Evolutionary conservation across 2,329 filamentous ascomycete species (phyloP).

Genomic region (Huntiella decipiens): DNA sequence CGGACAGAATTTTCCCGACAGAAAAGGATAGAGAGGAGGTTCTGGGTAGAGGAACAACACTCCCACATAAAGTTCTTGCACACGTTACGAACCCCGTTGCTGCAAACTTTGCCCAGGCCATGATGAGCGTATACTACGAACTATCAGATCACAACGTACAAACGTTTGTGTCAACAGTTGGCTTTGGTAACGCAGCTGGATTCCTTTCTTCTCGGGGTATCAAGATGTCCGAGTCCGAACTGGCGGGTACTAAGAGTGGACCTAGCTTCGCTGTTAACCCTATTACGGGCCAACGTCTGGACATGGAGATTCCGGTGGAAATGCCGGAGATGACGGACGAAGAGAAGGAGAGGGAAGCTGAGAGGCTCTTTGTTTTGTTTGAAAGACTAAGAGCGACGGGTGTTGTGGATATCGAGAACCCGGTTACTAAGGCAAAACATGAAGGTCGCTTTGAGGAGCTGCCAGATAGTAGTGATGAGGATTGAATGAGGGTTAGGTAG

Average conservation of each 20-base stretch:
- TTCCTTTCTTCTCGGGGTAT: conserved; percentile 46
- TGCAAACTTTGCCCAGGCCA: conserved; percentile 51
- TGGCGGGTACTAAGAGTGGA: conserved; percentile 5
- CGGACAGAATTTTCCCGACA: conserved; percentile 51
- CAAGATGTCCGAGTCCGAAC: conserved; percentile 12
- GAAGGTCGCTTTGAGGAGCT: conserved; percentile 56
- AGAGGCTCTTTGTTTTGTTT: conserved; percentile 76
- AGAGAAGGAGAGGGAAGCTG: conserved; percentile 83
- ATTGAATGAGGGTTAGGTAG: conserved; percentile 11
- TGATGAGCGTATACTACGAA: conserved; percentile 69
- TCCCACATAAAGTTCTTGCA: conserved; percentile 59
- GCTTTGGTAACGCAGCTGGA: conserved; percentile 83
- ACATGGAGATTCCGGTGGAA: conserved; percentile 39
- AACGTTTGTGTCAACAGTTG: conserved; percentile 75
- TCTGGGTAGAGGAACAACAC: conserved; percentile 53
- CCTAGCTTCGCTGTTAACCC: conserved; percentile 48
- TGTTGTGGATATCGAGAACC: conserved; percentile 60
- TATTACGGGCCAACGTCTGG: conserved; percentile 66
- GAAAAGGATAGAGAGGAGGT: conserved; percentile 57
- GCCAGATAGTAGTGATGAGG: conserved; percentile 15
- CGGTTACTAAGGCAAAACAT: conserved; percentile 48
- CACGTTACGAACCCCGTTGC: conserved; percentile 57
- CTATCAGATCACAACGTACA: conserved; percentile 64
- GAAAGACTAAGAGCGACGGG: conserved; percentile 61
- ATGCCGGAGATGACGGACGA: conserved; percentile 66